Evolutionary conservation across 148 eudicot genomes (phyloP), one percentile per base, ranked within the genome.

Genomic region (Amaranthus cruentus): DNA sequence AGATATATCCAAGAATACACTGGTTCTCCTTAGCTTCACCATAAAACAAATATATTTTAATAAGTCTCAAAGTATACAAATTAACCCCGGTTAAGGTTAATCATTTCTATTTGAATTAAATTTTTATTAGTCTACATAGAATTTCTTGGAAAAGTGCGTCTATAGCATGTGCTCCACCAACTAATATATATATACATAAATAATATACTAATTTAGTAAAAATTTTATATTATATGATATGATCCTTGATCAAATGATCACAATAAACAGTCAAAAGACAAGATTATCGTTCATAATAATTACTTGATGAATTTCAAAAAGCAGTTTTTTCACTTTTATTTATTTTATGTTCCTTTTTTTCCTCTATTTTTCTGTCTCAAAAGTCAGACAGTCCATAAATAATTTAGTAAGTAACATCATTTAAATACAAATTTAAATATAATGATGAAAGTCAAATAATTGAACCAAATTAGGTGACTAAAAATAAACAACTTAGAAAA

Each of bases 381-480:
- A 65, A 65, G 68, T 65, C 68, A n/a, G 12, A 63, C 50, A 55
- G 38, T 28, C 1, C 38, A 28, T 28, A 28, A 28, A 28, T 28
- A 28, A 28, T 28, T 28, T 28, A 28, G 38, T 28, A 28, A 28
- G 38, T 28, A 28, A 55, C 4, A 44, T n/a, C 55, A 59, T 57
- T 58, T 9, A 70, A 14, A 68, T n/a, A 69, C 2, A 21, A 6
- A 48, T 9, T 38, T 14, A 38, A 6, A 14, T 56, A 13, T 15
- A 18, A 58, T 73, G 51, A 11, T 46, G 21, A n/a, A 66, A 67
- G 81, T 78, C 77, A 73, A 77, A 78, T 73, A 73, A 73, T 73
- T 73, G 55, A 73, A 74, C 81, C 56, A 78, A 63, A 73, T 78
- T 73, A 78, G 81, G 77, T 78, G 77, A 68, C 68, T 73, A 18